Evolutionary conservation across 208 protist genomes (phyloP).

Genomic region (Leishmania tarentolae): DNA sequence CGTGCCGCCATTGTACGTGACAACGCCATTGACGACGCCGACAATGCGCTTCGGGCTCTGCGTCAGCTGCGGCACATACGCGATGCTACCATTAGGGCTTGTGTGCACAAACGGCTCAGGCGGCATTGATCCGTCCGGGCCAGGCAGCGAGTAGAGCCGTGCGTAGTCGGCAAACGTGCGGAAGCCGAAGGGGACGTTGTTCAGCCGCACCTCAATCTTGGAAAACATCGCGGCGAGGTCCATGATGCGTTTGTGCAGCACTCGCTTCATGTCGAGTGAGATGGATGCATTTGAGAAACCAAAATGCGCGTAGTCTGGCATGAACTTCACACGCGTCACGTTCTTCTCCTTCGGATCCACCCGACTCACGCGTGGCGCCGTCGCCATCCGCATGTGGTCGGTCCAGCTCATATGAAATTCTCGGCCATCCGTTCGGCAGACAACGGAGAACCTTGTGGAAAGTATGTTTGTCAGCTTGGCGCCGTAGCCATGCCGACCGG

Average conservation of each 20-base stretch:
- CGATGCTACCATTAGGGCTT: conserved; percentile 65
- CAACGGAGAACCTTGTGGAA: conserved; percentile 96
- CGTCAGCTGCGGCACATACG: conserved; percentile 90
- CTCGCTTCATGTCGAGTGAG: conserved; percentile 82
- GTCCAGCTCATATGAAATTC: conserved; percentile 96
- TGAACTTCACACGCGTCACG: conserved; percentile 86
- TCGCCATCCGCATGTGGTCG: conserved; percentile 97
- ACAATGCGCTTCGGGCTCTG: conserved; percentile 94
- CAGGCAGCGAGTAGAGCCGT: conserved; percentile 67
- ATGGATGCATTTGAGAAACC: conserved; percentile 68
- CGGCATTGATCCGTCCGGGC: conserved; percentile 40
- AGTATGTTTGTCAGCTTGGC: conserved; percentile 99
- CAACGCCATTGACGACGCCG: conserved; percentile 99
- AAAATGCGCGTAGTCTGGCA: conserved; percentile 91
- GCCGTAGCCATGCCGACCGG: conserved; percentile 97
- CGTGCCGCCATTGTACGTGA: conserved; percentile 98
- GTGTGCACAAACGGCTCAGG: conserved; percentile 82
- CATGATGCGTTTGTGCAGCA: conserved; percentile 92
- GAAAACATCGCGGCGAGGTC: conserved; percentile 94
- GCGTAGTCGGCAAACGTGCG: conserved; percentile 97
- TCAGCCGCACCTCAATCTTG: conserved; percentile 94
- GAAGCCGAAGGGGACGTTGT: conserved; percentile 94
- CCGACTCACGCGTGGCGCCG: conserved; percentile 86
- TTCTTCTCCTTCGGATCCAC: conserved; percentile 76
- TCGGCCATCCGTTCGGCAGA: conserved; percentile 85